phyloP scores from a whole-genome alignment of 352 stramenopile genomes.

The Globisporangium abappressorium region DNA sequence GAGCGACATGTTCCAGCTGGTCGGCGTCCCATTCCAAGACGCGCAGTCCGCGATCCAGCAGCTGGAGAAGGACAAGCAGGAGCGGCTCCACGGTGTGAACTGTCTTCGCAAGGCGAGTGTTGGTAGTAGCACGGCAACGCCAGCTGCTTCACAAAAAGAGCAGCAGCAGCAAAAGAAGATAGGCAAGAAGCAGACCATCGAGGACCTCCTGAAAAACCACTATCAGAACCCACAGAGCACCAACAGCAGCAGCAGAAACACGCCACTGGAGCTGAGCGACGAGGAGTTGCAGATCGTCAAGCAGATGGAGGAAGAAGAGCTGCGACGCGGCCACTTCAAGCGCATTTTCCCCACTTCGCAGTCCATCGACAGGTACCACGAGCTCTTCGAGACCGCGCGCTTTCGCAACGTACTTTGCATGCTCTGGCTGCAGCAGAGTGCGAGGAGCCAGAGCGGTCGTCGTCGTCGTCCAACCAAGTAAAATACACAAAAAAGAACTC shows the following conservation, averaged over 20 bases:
- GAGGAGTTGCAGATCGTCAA: constrained; percentile 53
- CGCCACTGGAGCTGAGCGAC: constrained; percentile 42
- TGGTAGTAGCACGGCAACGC: constrained; percentile 4
- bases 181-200: constrained; percentile 22
- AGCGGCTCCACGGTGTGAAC: constrained; percentile 41
- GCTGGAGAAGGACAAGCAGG: constrained; percentile 42
- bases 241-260: constrained; percentile 2
- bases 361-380: constrained; percentile 48
- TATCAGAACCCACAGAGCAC: constrained; percentile 5
- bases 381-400: constrained; percentile 50
- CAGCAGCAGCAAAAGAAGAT: neutral
- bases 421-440: constrained; percentile 39
- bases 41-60: constrained; percentile 28
- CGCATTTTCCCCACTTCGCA: constrained; percentile 66
- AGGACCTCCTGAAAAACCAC: constrained; percentile 33
- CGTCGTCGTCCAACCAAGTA: constrained; percentile 18
- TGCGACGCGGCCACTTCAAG: constrained; percentile 62
- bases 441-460: constrained; percentile 14
- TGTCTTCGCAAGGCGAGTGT: constrained; percentile 17
- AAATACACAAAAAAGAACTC: neutral
- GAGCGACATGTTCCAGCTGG: constrained; percentile 84
- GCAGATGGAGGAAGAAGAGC: constrained; percentile 62
- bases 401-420: constrained; percentile 66
- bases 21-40: constrained; percentile 60
- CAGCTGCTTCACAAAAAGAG: constrained; percentile 3